Base-by-base conservation (phyloP, 257 asterid species). In the Jasminum sambac region DNA sequence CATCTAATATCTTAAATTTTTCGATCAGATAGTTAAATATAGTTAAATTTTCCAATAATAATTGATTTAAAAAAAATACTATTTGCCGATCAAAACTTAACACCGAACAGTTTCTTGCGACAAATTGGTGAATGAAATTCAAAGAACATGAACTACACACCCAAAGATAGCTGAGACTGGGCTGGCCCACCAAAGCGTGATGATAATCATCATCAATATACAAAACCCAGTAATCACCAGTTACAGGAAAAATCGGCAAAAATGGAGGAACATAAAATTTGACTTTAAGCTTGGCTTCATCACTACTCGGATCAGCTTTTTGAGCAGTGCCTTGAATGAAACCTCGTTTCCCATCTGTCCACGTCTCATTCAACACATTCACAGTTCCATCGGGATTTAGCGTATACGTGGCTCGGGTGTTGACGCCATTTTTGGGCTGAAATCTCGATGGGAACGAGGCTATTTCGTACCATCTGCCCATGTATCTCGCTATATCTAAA, bases 391-490 rank as follows among this genome's bases (percentile, higher is more conserved):
- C 98, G 11, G 84, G 36, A 19, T 86, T 91, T 37, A 94, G 76
- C n/a, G 80, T 81, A 70, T 94, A 91, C 0, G 96, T 94, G 0
- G 98, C 98, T 80, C 98, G 83, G 0, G 98, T 91, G 74, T 91
- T 86, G 4, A 12, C 76, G 3, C 96, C 91, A 30, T 66, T 71
- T 42, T 68, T 94, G 25, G 99, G 99, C 79, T 89, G 95, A 74
- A 84, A 83, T 8, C 75, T 37, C 0, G 96, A 85, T 8, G 95
- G 99, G 38, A 94, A 86, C 25, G 96, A 89, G 25, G 96, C 99
- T 1, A 94, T 83, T 70, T 94, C 98, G 50, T 91, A 91, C 99
- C 99, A 94, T 46, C 96, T 85, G 0, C 99, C 99, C 96, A 88
- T 91, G 73, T 94, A 94, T 65, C 76, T 85, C 72, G 84, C 78